Conservation (phyloP, 176 grass and related monocot genomes). For the Musa acuminata region DNA sequence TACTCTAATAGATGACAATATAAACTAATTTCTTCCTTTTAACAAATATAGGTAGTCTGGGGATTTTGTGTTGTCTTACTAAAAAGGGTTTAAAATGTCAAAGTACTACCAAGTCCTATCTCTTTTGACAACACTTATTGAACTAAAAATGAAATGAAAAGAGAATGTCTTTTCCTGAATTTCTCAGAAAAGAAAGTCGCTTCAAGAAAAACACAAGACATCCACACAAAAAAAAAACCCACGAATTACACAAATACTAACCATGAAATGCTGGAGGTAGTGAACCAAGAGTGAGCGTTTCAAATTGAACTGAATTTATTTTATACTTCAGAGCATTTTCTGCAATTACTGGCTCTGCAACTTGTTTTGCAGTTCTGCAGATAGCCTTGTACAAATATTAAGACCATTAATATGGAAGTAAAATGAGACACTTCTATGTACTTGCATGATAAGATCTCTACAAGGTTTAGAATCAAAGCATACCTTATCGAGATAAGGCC, state of each 20-base stretch:
- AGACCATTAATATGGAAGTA: constrained; percentile 19
- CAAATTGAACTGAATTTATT: constrained; percentile 80
- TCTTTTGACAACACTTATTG: neutral
- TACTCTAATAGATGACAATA: neutral
- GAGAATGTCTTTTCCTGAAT: neutral
- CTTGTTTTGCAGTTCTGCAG: constrained; percentile 74
- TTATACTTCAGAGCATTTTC: constrained; percentile 78
- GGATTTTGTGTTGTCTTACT: neutral
- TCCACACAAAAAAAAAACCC: constrained; percentile 1
- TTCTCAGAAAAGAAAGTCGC: neutral
- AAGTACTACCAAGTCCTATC: neutral
- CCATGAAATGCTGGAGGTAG: constrained; percentile 96
- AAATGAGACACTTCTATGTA: neutral
- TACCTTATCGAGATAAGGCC: constrained; percentile 95
- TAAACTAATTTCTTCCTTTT: neutral
- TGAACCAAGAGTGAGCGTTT: constrained; percentile 78
- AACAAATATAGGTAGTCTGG: neutral
- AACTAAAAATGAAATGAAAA: neutral
- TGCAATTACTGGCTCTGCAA: constrained; percentile 77
- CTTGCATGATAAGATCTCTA: neutral
- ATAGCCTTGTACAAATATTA: constrained; percentile 51
- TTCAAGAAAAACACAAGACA: neutral
- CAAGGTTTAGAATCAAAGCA: neutral
- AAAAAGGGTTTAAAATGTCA: neutral
- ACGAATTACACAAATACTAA: constrained; percentile 23